phyloP scores from a whole-genome alignment of 768 basidiomycete genomes.

The Termitomyces sp. region DNA sequence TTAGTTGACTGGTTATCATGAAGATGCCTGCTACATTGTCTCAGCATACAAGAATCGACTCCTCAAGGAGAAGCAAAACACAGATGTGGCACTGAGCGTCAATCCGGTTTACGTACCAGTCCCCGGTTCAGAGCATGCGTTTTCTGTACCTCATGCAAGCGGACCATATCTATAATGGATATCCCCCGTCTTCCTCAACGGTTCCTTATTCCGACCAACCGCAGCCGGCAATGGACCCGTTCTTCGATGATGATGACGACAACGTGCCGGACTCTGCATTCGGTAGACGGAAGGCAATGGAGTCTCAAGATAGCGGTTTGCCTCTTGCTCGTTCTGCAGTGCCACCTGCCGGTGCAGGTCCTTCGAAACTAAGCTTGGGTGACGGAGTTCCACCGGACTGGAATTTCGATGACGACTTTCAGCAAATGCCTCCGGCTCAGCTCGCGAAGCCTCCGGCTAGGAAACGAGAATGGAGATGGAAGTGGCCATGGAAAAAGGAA shows the following conservation, averaged over 20 bases:
- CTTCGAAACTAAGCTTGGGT: constrained; percentile 42
- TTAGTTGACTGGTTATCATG: background rate
- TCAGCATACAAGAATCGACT: background rate
- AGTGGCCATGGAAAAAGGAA: constrained; percentile 83
- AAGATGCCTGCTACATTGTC: background rate
- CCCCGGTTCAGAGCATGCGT: background rate
- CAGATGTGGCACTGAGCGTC: background rate
- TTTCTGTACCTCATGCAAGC: background rate
- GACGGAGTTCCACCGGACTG: constrained; percentile 61
- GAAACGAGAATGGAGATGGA: constrained; percentile 59
- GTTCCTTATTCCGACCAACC: constrained; percentile 39
- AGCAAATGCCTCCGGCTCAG: constrained; percentile 37
- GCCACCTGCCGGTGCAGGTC: constrained; percentile 54
- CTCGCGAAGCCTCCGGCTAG: constrained; percentile 37
- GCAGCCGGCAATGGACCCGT: constrained; percentile 68
- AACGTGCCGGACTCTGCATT: constrained; percentile 68
- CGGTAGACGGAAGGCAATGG: constrained; percentile 45
- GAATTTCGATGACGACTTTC: constrained; percentile 68
- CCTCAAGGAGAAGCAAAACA: background rate
- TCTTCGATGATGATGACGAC: constrained; percentile 85
- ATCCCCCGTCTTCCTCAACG: constrained; percentile 52
- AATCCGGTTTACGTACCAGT: background rate
- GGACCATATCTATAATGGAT: constrained; percentile 45
- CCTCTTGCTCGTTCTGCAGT: constrained; percentile 59
- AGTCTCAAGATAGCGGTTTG: constrained; percentile 52